phyloP scores from a whole-genome alignment of 345 rosid species.

The Turnera subulata region DNA sequence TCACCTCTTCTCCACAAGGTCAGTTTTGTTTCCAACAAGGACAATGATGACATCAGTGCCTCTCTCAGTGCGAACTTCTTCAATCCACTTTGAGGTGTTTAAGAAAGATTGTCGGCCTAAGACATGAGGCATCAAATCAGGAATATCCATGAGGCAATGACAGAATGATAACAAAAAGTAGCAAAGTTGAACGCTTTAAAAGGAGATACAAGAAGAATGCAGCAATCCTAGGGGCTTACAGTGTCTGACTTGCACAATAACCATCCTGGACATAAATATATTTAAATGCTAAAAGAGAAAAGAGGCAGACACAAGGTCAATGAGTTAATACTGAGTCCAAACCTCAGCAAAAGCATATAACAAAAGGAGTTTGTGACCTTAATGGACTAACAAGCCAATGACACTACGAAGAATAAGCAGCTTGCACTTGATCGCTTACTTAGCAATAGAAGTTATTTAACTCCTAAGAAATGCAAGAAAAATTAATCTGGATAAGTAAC shows the following conservation, averaged over 20 bases:
- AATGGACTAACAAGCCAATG: neutral
- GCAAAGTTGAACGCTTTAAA: neutral
- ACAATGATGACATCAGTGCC: slow-evolving; percentile 22
- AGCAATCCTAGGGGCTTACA: too few species aligned
- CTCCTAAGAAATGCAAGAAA: neutral
- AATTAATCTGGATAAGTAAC: neutral
- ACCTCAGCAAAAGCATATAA: neutral
- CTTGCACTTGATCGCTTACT: neutral
- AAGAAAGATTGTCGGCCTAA: slow-evolving; percentile 21
- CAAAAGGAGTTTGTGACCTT: neutral
- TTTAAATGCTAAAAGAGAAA: neutral
- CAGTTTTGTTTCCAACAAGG: slow-evolving; percentile 24
- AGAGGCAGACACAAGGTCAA: neutral
- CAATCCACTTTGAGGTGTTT: slow-evolving; percentile 23
- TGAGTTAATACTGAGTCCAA: neutral
- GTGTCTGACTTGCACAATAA: too few species aligned
- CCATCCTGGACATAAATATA: neutral
- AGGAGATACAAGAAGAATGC: too few species aligned
- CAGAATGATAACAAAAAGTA: neutral
- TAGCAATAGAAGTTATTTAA: too few species aligned
- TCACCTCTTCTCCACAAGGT: slow-evolving; percentile 23
- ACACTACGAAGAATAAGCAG: neutral
- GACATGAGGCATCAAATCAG: neutral
- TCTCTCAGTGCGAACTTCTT: slow-evolving; percentile 22
- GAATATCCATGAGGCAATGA: neutral